phyloP scores from a whole-genome alignment of 169 alveolate genomes.

The Cryptosporidium parvum region DNA sequence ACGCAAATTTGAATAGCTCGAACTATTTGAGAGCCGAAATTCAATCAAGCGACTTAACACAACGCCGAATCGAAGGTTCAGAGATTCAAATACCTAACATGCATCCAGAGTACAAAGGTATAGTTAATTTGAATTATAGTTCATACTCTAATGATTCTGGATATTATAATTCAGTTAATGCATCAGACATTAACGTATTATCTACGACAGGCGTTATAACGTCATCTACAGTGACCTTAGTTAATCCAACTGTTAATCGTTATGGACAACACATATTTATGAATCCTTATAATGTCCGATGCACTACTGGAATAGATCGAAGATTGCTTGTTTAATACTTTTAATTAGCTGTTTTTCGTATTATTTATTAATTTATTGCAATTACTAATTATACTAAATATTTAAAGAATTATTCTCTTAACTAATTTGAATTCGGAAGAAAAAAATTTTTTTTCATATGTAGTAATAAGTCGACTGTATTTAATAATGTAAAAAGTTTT shows the following conservation, averaged over 20 bases:
- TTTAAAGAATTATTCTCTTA: neutral
- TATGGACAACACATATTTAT: constrained; percentile 48
- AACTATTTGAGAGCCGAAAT: neutral
- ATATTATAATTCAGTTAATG: neutral
- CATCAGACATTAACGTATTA: neutral
- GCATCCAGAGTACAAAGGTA: neutral
- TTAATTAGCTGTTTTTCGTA: constrained; percentile 1
- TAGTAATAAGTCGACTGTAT: neutral
- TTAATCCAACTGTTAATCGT: constrained; percentile 50
- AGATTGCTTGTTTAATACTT: constrained; percentile 44
- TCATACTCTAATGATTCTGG: neutral
- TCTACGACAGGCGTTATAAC: neutral
- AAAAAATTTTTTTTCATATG: too few relatives aligned
- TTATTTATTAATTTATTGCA: neutral
- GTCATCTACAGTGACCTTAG: constrained; percentile 3
- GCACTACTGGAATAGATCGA: constrained; percentile 52
- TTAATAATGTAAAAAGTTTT: too few relatives aligned
- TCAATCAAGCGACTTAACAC: neutral
- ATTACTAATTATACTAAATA: neutral
- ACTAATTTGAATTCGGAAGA: neutral
- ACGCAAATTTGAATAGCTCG: neutral
- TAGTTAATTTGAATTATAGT: neutral
- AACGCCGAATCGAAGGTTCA: neutral
- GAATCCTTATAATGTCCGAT: constrained; percentile 44
- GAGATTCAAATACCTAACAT: neutral